Evolutionary conservation across 2,329 filamentous ascomycete species (phyloP), one percentile per base, ranked within the genome.

Genomic region (Colletotrichum sp.): DNA sequence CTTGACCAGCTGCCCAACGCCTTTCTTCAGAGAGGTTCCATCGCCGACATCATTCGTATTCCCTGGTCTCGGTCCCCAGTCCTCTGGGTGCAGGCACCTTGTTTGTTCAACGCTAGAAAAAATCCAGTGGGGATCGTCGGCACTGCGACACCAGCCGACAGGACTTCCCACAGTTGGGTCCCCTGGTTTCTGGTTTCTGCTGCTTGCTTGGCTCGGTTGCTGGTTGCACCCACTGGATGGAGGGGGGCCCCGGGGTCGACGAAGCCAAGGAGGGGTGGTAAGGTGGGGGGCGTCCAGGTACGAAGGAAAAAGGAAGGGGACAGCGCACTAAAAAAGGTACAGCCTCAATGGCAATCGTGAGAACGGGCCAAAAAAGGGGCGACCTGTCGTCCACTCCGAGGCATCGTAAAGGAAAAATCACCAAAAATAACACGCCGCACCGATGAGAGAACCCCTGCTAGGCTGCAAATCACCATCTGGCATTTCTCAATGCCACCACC

Each of bases 11-110:
- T 55, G 32, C 55, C 18, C 59, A 66, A 36, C 52, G 36, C 52
- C 57, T 52, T 66, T 75, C 57, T 44, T 72, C 59, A 55, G n/a
- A 36, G 55, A 36, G 62, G 57, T 72, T 72, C 72, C 72, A 73
- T 77, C 62, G 44, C 74, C 69, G 65, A 74, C 74, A 75, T 77
- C 74, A 77, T 77, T 77, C 76, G 76, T 77, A 77, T 77, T 77
- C 64, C 76, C 76, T 69, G 69, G 73, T 64, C 70, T 49, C 63
- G 39, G 62, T 68, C 65, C 60, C 74, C 74, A 55, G 71, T 59
- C 32, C 57, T 44, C 65, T 73, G 64, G 64, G 59, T 69, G 64
- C 74, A 55, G 71, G 65, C 69, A 77, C 74, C 76, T 36, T 77
- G 76, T 70, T 77, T 71, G 59, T 69, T 65, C 39, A 73, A 71